Conservation (phyloP, 2,329 filamentous ascomycete genomes). For the Claviceps sp. region DNA sequence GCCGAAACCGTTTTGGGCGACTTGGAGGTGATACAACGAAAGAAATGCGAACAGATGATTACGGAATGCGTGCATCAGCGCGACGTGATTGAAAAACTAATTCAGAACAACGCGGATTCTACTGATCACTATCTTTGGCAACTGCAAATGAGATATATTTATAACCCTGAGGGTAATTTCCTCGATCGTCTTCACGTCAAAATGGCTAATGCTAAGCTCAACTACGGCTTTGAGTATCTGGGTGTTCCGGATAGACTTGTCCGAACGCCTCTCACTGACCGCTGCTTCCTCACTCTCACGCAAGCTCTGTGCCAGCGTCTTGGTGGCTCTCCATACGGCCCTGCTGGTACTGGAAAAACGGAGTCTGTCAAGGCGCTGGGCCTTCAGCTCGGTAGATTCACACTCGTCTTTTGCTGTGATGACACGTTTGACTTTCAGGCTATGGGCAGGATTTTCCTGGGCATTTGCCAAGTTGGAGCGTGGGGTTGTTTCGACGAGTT, state of each 20-base stretch:
- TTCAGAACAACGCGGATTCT: slow-evolving; percentile 58
- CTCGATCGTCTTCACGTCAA: slow-evolving; percentile 74
- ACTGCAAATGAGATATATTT: slow-evolving; percentile 93
- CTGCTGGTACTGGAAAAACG: slow-evolving; percentile 95
- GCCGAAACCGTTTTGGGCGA: slow-evolving; percentile 84
- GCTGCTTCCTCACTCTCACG: slow-evolving; percentile 94
- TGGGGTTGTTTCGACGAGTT: slow-evolving; percentile 99
- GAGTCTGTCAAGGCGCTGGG: slow-evolving; percentile 97
- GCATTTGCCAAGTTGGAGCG: slow-evolving; percentile 96
- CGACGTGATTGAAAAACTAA: slow-evolving; percentile 79
- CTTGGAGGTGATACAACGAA: slow-evolving; percentile 71
- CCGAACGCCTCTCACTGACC: slow-evolving; percentile 89
- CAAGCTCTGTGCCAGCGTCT: slow-evolving; percentile 91
- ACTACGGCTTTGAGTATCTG: slow-evolving; percentile 96
- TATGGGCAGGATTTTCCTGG: slow-evolving; percentile 98
- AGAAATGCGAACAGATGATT: slow-evolving; percentile 97
- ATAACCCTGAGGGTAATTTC: slow-evolving; percentile 67
- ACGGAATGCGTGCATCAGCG: slow-evolving; percentile 98
- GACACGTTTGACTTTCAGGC: slow-evolving; percentile 99
- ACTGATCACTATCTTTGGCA: slow-evolving; percentile 84
- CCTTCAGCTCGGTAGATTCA: slow-evolving; percentile 92
- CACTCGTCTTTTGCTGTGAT: slow-evolving; percentile 97
- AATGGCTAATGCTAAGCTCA: slow-evolving; percentile 92
- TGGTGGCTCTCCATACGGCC: slow-evolving; percentile 92
- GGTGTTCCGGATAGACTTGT: slow-evolving; percentile 94